Evolutionary conservation across 768 basidiomycete species (phyloP), one percentile per base, ranked within the genome.

Genomic region (Xerocomellus chrysenteron): DNA sequence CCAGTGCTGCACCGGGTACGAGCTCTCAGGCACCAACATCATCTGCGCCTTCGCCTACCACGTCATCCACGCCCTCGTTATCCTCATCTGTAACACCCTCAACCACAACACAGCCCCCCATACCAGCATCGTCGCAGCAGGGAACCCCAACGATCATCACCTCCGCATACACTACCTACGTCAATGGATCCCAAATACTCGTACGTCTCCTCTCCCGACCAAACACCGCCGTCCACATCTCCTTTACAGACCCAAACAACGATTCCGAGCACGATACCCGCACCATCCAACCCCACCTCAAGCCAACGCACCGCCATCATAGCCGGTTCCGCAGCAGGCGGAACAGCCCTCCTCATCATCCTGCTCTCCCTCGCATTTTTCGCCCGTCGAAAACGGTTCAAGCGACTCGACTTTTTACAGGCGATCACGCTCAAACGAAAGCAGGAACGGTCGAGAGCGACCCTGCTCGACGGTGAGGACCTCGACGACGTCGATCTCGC

Each of bases 281-380:
- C 37, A 35, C 1, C 13, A 0, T 30, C 59, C 0, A 16, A n/a
- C 32, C 24, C 33, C 14, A 36, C 56, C 16, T 54, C 58, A 2
- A 53, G 47, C 26, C 43, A 66, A 5, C 77, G 76, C 19, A 77
- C 74, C 1, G 73, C 74, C 39, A 68, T 77, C 40, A 79, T 81
- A 32, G 78, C 75, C 4, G 78, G 77, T 4, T 67, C 74, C 4
- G 76, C 78, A 32, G 70, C 73, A 5, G 78, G 72, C 2, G 73
- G 65, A 10, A 70, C 75, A 16, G 65, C 71, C 9, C 43, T 80
- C 32, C 48, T 81, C 14, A 67, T 78, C 45, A 24, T 75, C 4
- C 13, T 65, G 21, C 70, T 80, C 16, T 70, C 68, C 19, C 59
- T 68, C 13, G 58, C 78, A 3, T 80, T 80, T 56, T 68, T 61